Percentiles rank a stretch among this genome's conserved stretches.
These are phyloP conservation scores for Sclerotinia subarctica DNA, from an alignment of 2,329 filamentous ascomycete genomes.

Conservation along the genomic window DNA sequence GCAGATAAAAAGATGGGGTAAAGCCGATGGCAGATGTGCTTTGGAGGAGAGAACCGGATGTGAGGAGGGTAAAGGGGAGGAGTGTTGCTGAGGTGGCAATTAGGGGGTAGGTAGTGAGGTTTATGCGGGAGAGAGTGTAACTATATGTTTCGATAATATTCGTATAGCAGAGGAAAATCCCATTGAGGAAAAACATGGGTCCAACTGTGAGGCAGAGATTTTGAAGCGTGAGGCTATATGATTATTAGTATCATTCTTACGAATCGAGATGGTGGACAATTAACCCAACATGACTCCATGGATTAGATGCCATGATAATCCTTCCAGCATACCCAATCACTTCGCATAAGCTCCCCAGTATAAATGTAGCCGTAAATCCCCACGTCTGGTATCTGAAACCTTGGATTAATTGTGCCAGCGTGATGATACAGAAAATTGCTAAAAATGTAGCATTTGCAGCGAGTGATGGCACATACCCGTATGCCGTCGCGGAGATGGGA, in stretches of 20 bases:
- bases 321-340: slow-evolving; percentile 13
- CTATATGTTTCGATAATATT: slow-evolving; percentile 13
- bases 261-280: background rate
- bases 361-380: slow-evolving; percentile 5
- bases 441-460: background rate
- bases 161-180: slow-evolving; percentile 2
- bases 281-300: slow-evolving; percentile 18
- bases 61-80: background rate
- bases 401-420: slow-evolving; percentile 6
- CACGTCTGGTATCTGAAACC: background rate
- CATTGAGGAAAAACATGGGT: background rate
- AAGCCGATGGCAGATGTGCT: background rate
- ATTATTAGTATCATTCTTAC: background rate
- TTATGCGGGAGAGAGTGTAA: background rate
- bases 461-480: background rate
- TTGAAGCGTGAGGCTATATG: background rate
- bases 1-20: background rate
- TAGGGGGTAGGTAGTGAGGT: background rate
- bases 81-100: slow-evolving; percentile 1
- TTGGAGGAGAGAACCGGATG: background rate
- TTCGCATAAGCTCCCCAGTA: background rate
- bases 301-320: slow-evolving; percentile 3
- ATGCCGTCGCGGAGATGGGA: background rate
- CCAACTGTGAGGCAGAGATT: background rate
- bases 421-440: background rate